Percentiles rank a stretch among this genome's conserved stretches.
Evolutionary conservation across 1,139 yeast species (phyloP).

Genomic region (Zygosaccharomyces pseudobailii): DNA sequence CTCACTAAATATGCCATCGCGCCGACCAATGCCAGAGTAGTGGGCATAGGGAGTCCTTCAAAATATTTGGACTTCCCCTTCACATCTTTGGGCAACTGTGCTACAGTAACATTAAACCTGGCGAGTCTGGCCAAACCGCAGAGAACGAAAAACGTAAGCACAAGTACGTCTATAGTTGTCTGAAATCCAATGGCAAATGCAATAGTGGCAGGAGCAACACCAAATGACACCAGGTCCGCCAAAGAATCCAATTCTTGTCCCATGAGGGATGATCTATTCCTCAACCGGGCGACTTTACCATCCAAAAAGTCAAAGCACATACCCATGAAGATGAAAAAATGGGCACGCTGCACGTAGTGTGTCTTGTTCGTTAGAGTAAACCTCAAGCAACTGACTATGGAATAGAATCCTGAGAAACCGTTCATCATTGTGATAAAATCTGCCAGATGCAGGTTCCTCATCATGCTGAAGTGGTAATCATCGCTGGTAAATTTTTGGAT

Average conservation of each 20-base stretch:
- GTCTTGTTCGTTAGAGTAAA: constrained; percentile 63
- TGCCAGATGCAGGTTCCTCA: constrained; percentile 85
- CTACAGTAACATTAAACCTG: constrained; percentile 89
- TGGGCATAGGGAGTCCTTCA: constrained; percentile 95
- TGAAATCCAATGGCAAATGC: constrained; percentile 90
- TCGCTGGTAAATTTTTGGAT: constrained; percentile 75
- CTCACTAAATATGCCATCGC: constrained; percentile 64
- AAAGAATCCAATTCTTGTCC: constrained; percentile 96
- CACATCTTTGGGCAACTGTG: constrained; percentile 84
- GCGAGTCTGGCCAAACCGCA: constrained; percentile 95
- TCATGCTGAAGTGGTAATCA: constrained; percentile 68
- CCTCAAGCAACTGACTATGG: constrained; percentile 79
- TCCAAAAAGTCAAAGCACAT: constrained; percentile 93
- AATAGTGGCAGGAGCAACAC: constrained; percentile 89
- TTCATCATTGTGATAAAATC: constrained; percentile 91
- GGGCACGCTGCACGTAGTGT: constrained; percentile 82
- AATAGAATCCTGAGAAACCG: constrained; percentile 85
- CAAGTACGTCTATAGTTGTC: constrained; percentile 70
- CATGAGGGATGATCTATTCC: constrained; percentile 88
- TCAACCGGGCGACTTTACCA: constrained; percentile 92
- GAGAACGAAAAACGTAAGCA: constrained; percentile 78
- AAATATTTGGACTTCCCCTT: constrained; percentile 76
- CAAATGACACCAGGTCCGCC: constrained; percentile 90
- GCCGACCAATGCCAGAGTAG: constrained; percentile 69
- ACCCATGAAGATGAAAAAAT: constrained; percentile 81